phyloP scores from a whole-genome alignment of 2,329 filamentous ascomycete genomes.

The Fusarium kyushuense region DNA sequence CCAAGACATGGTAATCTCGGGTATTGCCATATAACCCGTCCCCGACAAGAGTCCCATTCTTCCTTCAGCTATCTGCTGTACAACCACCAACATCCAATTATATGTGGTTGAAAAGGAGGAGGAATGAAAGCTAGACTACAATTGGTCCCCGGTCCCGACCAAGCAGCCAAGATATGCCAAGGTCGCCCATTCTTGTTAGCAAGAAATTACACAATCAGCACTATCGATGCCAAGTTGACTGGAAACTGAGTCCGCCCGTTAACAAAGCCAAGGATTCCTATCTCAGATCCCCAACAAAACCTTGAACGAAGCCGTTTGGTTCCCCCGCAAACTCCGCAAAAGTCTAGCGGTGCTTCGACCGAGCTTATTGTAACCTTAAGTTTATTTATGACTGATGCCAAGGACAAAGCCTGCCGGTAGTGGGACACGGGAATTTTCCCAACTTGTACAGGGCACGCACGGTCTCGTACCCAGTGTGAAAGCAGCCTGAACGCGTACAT shows the following conservation, averaged over 20 bases:
- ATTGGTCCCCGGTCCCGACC: background rate
- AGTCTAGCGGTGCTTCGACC: background rate
- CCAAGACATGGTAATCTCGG: background rate
- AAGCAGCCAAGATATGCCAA: background rate
- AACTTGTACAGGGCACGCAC: background rate
- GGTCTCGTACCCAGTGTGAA: background rate
- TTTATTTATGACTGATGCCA: background rate
- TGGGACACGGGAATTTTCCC: background rate
- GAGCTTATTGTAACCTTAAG: background rate
- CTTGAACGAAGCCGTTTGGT: background rate
- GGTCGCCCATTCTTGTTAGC: background rate
- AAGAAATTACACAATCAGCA: background rate
- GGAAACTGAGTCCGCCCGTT: background rate
- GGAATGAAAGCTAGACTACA: background rate
- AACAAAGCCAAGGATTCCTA: background rate
- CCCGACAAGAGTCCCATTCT: background rate
- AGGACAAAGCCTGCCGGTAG: background rate
- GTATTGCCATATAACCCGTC: background rate
- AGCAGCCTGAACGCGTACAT: background rate
- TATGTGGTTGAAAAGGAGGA: background rate
- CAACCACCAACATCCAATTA: background rate
- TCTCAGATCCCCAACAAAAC: background rate
- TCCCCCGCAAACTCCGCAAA: background rate
- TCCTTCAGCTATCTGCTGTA: background rate
- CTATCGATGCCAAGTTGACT: slow-evolving; percentile 5